Evolutionary conservation across 352 stramenopile species (phyloP).

Genomic region (Phytophthora pistaciae): DNA sequence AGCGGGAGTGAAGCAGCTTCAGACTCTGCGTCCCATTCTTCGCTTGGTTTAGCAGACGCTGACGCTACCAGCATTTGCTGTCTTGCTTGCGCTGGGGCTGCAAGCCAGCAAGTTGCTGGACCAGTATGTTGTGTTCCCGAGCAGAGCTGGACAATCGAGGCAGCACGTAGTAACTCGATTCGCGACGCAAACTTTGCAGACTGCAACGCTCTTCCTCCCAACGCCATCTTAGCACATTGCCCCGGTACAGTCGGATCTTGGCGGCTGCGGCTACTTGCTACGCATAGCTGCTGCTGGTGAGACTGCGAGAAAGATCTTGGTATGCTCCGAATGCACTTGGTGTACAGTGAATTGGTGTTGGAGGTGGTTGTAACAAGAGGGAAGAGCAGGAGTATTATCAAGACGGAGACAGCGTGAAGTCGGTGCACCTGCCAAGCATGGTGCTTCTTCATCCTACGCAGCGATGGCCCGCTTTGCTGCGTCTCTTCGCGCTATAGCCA

Average conservation of each 20-base stretch:
- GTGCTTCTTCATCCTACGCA: conserved; percentile 17
- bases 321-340: conserved; percentile 38
- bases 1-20: conserved; percentile 23
- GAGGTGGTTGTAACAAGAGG: conserved; percentile 8
- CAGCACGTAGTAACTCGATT: conserved; percentile 30
- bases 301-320: conserved; percentile 38
- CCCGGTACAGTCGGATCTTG: conserved; percentile 29
- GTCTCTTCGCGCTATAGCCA: conserved; percentile 14
- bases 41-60: background rate
- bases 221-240: conserved; percentile 38
- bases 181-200: conserved; percentile 31
- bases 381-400: conserved; percentile 16
- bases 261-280: background rate
- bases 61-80: conserved; percentile 33
- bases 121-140: conserved; percentile 15
- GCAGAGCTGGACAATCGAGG: conserved; percentile 40
- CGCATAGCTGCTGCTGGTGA: conserved; percentile 43
- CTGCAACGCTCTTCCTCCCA: conserved; percentile 35
- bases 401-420: conserved; percentile 8
- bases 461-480: conserved; percentile 1
- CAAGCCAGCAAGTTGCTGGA: conserved; percentile 61
- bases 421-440: conserved; percentile 2
- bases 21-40: background rate
- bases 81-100: conserved; percentile 33
- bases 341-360: conserved; percentile 2